Evolutionary conservation across 805 yeast genomes (phyloP), one percentile per base, ranked within the genome.

Genomic region (Saturnispora besseyi): DNA sequence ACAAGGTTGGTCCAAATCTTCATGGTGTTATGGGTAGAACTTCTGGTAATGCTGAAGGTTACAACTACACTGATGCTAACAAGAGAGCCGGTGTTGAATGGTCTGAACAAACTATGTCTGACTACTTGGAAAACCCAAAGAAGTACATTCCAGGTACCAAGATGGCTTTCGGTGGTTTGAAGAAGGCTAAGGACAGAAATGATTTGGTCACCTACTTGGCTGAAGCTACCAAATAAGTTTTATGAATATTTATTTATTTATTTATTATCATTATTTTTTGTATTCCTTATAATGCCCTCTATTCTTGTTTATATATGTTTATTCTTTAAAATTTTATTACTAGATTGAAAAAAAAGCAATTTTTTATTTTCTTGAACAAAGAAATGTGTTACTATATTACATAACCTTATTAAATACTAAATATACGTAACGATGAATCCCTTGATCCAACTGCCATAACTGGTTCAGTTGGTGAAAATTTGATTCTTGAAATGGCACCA

Each of bases 91-190:
- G 89, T 68, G 95, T 93, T 56, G 62, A 63, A 53, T 93, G 99
- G 99, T 62, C 66, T 59, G 89, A 82, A 67, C 89, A 89, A 69
- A 79, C 88, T 71, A 80, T 93, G 85, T 78, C 84, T 63, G 96
- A 87, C 72, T 93, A 93, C 84, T 82, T 93, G 74, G 95, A 86
- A 76, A 93, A 93, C 87, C 99, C 99, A 77, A 93, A 93, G 95
- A 93, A 93, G 79, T 93, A 89, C 80, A 89, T 93, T 63, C 99
- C 99, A 70, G 99, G 99, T 74, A 93, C 98, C 78, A 93, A 93
- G 86, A 93, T 93, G 99, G 98, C 99, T 59, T 93, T 91, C 66
- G 99, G 96, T 77, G 99, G 99, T 78, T 82, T 93, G 75, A 93
- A 93, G 90, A 93, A 93, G 82, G 84, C 89, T 59, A 91, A 89